Evolutionary conservation across 2,329 filamentous ascomycete species (phyloP).

Genomic region (Exophiala phaeomuriformis): DNA sequence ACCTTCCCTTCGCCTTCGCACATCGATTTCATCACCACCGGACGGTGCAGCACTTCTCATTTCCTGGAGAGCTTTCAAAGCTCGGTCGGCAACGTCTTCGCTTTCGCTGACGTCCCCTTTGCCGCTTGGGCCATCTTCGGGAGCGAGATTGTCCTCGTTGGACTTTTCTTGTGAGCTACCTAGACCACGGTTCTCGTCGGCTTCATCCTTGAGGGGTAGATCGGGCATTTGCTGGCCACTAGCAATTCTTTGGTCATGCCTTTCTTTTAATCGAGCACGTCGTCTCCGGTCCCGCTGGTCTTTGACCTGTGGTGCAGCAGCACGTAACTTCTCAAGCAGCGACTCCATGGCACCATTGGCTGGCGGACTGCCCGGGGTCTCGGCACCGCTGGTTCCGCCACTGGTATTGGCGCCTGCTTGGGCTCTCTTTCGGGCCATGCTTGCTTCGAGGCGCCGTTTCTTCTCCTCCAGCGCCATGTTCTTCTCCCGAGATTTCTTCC

Average conservation of each 20-base stretch:
- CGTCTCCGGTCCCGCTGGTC: constrained; percentile 85
- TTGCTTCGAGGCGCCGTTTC: constrained; percentile 76
- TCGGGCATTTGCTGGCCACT: constrained; percentile 86
- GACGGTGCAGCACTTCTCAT: constrained; percentile 54
- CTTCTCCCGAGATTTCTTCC: constrained; percentile 94
- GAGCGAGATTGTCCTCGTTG: constrained; percentile 17
- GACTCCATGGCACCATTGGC: constrained; percentile 92
- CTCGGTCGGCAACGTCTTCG: constrained; percentile 76
- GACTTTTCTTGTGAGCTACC: constrained; percentile 26
- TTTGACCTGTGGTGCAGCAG: constrained; percentile 79
- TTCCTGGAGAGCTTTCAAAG: constrained; percentile 74
- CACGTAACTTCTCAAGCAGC: constrained; percentile 85
- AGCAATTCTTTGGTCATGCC: constrained; percentile 80
- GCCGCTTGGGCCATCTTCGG: constrained; percentile 27
- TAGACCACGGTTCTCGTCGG: constrained; percentile 43
- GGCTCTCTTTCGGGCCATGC: constrained; percentile 74
- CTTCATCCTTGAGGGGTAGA: constrained; percentile 47
- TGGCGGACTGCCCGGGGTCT: constrained; percentile 48
- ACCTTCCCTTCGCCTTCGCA: constrained; percentile 62
- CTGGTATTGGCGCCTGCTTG: constrained; percentile 46
- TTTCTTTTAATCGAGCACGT: constrained; percentile 79
- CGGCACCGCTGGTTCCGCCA: constrained; percentile 29
- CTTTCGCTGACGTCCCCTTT: constrained; percentile 41
- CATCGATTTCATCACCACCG: constrained; percentile 45
- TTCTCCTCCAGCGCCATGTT: constrained; percentile 77